Base-by-base conservation (phyloP, 805 yeast species). In the Candida nanaspora region DNA sequence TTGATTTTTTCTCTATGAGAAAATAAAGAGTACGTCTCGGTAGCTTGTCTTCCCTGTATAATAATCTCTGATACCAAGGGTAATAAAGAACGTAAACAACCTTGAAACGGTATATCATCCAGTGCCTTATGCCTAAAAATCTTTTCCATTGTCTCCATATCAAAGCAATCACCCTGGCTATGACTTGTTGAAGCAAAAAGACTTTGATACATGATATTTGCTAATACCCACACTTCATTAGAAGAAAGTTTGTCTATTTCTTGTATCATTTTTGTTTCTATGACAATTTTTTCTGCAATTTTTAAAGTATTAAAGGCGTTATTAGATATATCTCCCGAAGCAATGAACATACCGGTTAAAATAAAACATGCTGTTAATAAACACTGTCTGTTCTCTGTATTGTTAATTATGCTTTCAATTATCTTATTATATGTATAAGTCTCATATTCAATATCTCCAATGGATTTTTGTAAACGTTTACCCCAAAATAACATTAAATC, bases 51-150 rank as follows among this genome's bases (percentile, higher is more conserved):
- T n/a, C 22, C 33, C 4, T 15, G 4, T 9, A n/a, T 19, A 9
- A 37, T 22, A 2, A 33, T 22, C 18, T 36, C 40, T 14, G 37
- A 11, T 4, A 41, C 28, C 11, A 16, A 21, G 7, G 39, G 35
- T 3, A 27, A 33, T 4, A 41, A 22, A 8, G 43, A 27, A 16
- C 38, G 25, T 7, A 41, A 11, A 13, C 37, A 32, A 4, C 37
- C 37, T 26, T 35, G 37, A 26, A 35, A 35, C 6, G 37, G 37
- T 13, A 35, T 35, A 13, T 19, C 25, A 18, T 26, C 31, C 37
- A 35, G 18, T 4, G 18, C n/a, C 10, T 16, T 25, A 26, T 26
- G 14, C 13, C 5, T 25, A 21, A 35, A 35, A 3, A 35, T 16
- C 5, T 9, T 18, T 2, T 26, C 15, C 10, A 9, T 6, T 13